These are phyloP conservation scores for Diaporthe sp. DNA, from an alignment of 2,329 filamentous ascomycete species.

Conservation along the genomic window DNA sequence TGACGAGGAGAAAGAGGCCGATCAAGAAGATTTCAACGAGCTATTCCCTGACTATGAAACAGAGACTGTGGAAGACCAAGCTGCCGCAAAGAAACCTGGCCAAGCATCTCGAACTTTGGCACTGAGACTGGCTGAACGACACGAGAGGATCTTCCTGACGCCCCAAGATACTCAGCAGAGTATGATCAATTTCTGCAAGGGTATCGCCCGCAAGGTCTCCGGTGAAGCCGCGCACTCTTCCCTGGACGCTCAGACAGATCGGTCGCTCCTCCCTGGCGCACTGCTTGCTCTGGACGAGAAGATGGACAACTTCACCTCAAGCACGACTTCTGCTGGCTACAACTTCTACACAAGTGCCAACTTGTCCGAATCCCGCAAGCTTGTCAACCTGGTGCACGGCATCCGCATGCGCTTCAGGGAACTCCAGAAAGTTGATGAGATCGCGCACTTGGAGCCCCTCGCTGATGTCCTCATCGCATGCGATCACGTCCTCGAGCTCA, in stretches of 20 bases:
- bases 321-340: slow-evolving; percentile 62
- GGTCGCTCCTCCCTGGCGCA: slow-evolving; percentile 72
- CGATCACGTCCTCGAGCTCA: slow-evolving; percentile 78
- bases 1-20: slow-evolving; percentile 80
- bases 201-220: slow-evolving; percentile 53
- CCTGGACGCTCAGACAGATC: slow-evolving; percentile 53
- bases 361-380: slow-evolving; percentile 76
- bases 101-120: slow-evolving; percentile 65
- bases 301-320: slow-evolving; percentile 56
- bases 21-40: slow-evolving; percentile 79
- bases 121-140: slow-evolving; percentile 69
- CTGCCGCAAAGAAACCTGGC: slow-evolving; percentile 44
- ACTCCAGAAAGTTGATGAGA: slow-evolving; percentile 74
- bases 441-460: slow-evolving; percentile 79
- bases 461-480: slow-evolving; percentile 82
- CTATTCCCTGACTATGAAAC: slow-evolving; percentile 84
- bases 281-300: slow-evolving; percentile 74
- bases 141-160: slow-evolving; percentile 63
- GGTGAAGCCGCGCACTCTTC: slow-evolving; percentile 39
- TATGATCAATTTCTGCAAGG: slow-evolving; percentile 56
- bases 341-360: slow-evolving; percentile 94
- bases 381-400: slow-evolving; percentile 75
- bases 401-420: slow-evolving; percentile 79
- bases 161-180: slow-evolving; percentile 52
- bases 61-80: slow-evolving; percentile 52